Conservation (phyloP, 306 rosid genomes). For the Pyrus pyrifolia region DNA sequence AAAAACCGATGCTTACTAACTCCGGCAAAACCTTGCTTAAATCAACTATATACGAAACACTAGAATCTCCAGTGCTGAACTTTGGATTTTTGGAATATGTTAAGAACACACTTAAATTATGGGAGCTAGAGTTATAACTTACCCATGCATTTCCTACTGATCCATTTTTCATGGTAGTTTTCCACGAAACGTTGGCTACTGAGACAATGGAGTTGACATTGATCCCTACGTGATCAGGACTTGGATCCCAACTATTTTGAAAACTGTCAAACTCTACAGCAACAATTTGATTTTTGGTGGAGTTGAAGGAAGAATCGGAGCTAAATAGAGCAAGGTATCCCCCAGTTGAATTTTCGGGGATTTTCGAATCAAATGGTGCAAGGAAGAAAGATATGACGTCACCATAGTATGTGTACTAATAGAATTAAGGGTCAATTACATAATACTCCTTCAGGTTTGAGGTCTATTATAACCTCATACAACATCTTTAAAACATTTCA, state of each 20-base stretch:
- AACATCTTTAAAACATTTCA: too few species aligned
- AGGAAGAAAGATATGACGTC: constrained; percentile 69
- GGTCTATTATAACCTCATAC: too few species aligned
- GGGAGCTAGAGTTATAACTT: constrained; percentile 44
- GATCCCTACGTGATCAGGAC: constrained; percentile 54
- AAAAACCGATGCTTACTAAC: constrained; percentile 55
- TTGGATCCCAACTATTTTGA: constrained; percentile 48
- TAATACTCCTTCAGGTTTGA: too few species aligned
- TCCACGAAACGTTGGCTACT: constrained; percentile 31
- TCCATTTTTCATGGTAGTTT: constrained; percentile 40
- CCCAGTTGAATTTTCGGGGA: constrained; percentile 49
- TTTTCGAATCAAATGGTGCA: constrained; percentile 36
- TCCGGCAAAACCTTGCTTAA: constrained; percentile 53
- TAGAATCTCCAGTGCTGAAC: constrained; percentile 23
- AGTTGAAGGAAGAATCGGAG: constrained; percentile 15
- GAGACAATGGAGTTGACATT: constrained; percentile 55
- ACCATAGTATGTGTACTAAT: constrained; percentile 2
- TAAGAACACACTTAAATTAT: constrained; percentile 51
- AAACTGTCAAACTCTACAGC: constrained; percentile 70
- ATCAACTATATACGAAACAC: constrained; percentile 41
- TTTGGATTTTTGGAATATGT: constrained; percentile 41
- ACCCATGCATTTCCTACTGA: constrained; percentile 54
- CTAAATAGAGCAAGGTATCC: constrained; percentile 58
- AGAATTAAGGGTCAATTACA: too few species aligned
- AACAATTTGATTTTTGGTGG: constrained; percentile 39